Evolutionary conservation across 768 basidiomycete species (phyloP), one percentile per base, ranked within the genome.

Genomic region (Pseudohyphozyma bogoriensis): DNA sequence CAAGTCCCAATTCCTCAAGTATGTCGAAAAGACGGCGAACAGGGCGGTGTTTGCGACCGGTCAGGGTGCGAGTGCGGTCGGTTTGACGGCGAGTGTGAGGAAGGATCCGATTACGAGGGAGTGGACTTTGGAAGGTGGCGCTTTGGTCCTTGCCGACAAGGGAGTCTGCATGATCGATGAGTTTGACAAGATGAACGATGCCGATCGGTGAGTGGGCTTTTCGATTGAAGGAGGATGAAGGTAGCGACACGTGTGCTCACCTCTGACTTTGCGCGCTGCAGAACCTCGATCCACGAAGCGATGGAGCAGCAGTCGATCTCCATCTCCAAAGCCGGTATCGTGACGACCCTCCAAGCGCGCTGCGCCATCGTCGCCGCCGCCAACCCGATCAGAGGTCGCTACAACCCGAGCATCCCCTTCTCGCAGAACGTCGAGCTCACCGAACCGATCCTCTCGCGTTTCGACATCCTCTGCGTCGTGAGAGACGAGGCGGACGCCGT

Each of bases 251-350:
- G 39, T 18, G 16, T 13, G 20, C 50, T 31, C 28, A 58, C n/a
- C 9, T 2, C 63, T 16, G 22, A 37, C n/a, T n/a, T 10, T 39
- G 18, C 35, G 18, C 15, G 3, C 28, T 4, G 18, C 59, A 69
- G 71, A 33, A 97, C 92, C 20, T 95, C 91, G 6, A 97, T 99
- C 70, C 95, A 97, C 78, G 95, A 99, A 74, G 95, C 95, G 2
- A 99, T 99, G 95, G 95, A 99, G 73, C 95, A 99, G 76, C 95
- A 97, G 73, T 87, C 89, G 16, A 99, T 99, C 67, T 97, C 95
- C 6, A 97, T 99, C 70, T 90, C 93, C 28, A 99, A 99, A 72
- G 95, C 95, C 20, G 95, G 95, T 45, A 99, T 99, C 64, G 87
- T 97, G 57, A 97, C 95, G n/a, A 87, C 88, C 20, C 81, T 99